Base-by-base conservation (phyloP, 2,329 filamentous ascomycete genomes). In the Trichoderma koningii region DNA sequence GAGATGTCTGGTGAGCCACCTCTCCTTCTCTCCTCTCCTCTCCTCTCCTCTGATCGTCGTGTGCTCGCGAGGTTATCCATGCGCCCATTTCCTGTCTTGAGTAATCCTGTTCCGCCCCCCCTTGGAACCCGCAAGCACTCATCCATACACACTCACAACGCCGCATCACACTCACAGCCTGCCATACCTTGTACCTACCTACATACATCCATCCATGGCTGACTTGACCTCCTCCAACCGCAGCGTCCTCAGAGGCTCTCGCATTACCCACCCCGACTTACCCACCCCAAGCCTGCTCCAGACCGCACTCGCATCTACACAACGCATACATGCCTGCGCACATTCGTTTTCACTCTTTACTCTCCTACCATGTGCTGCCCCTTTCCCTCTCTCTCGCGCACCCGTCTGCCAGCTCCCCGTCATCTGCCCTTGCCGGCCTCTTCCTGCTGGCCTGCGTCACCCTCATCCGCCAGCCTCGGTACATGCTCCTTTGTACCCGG, bases 371-470 rank as follows among this genome's bases (percentile, higher is more conserved):
- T 38, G 60, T 47, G 60, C 60, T 23, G 50, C 60, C 51, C 52
- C 41, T 42, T 55, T 23, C 61, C 53, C 52, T 34, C 62, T 64
- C 62, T 64, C 62, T 30, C 53, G 57, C 62, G 50, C 60, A 55
- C 38, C 60, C 41, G 60, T 30, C 42, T 42, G 26, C 50, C 59
- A 47, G 50, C 48, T 63, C 26, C 28, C 62, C 61, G 23, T 23
- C 50, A 21, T 45, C 50, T 56, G 15, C 38, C 23, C 26, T 28
- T 47, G 45, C 28, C 52, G 23, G 47, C 26, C 12, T 23, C 41
- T 44, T 56, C 34, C 52, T 42, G 55, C 53, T 45, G 17, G 62
- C 47, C 62, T 57, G 50, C 60, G 45, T 55, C 50, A 15, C 41
- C 34, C 41, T 47, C 41, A 21, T 41, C 60, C 17, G 42, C 60